Base-by-base conservation (phyloP, 2,329 filamentous ascomycete species). In the Penicillium expansum region DNA sequence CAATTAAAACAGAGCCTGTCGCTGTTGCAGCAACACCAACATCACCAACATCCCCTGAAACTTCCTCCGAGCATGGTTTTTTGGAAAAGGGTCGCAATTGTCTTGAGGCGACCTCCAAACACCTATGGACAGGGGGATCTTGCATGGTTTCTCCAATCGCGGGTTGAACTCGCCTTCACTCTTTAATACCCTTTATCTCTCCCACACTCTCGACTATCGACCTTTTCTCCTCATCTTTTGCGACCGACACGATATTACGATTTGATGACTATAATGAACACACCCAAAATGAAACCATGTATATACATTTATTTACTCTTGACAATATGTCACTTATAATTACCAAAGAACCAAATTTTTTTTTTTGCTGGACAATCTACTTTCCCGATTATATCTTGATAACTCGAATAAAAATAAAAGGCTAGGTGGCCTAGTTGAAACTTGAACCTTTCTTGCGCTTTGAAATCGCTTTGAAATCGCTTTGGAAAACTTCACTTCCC, bases 31-130 rank as follows among this genome's bases (percentile, higher is more conserved):
- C 44, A 38, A 29, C 51, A 11, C 33, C 48, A 20, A 16, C 50
- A 18, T 41, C 51, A 29, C 18, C 33, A 38, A 48, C 55, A 1
- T 53, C 52, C 1, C 33, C 55, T 20, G 49, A 62, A 48, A 37
- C 53, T 16, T 45, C 54, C 1, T 20, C 42, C 35, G 55, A 61
- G 44, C 60, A 55, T 50, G 56, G 57, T 16, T 61, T 70, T n/a
- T 52, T 70, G 13, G 67, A 68, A 30, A 68, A 69, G 33, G 65
- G 65, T 32, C 64, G 65, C 49, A 63, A 61, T 48, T 69, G 68
- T 57, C 62, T 70, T 14, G 69, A 71, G 48, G 63, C 67, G 52
- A 64, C 64, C 27, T 64, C 64, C 14, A 68, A 67, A 37, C 56
- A 67, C 52, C 63, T 69, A 30, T 71, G 69, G 67, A 66, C 65